Percentiles rank a stretch among this genome's conserved stretches.
phyloP scores from a whole-genome alignment of 2,329 filamentous ascomycete species.

The Blastomyces emzantsi region DNA sequence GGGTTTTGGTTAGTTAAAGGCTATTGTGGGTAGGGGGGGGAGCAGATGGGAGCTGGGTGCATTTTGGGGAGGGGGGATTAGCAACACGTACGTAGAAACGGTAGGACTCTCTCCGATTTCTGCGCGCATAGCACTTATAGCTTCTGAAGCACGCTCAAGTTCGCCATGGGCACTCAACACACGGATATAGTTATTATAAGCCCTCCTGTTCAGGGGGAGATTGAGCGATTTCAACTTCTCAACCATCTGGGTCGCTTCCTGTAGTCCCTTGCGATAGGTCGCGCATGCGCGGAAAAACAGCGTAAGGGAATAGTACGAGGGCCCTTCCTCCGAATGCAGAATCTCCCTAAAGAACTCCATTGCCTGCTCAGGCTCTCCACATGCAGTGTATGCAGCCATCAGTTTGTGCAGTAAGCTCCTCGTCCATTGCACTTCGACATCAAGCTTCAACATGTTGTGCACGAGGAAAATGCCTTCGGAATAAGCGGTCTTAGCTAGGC shows the following conservation, averaged over 20 bases:
- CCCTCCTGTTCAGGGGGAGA: conserved; percentile 61
- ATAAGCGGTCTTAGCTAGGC: conserved; percentile 55
- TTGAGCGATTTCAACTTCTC: conserved; percentile 59
- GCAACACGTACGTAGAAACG: conserved; percentile 56
- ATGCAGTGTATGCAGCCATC: conserved; percentile 74
- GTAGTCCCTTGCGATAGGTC: conserved; percentile 36
- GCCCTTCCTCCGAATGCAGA: conserved; percentile 72
- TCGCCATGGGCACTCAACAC: conserved; percentile 65
- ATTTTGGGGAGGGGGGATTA: neutral
- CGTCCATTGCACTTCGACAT: conserved; percentile 65
- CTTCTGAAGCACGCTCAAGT: conserved; percentile 56
- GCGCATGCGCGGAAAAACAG: conserved; percentile 76
- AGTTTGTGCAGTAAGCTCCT: conserved; percentile 73
- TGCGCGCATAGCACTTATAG: conserved; percentile 58
- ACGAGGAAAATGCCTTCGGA: conserved; percentile 61
- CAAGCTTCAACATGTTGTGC: conserved; percentile 92
- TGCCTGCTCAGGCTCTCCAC: conserved; percentile 56
- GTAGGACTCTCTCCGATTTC: conserved; percentile 61
- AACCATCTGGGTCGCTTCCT: conserved; percentile 46
- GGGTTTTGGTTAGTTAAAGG: neutral
- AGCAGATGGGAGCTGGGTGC: neutral
- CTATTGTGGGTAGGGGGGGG: neutral
- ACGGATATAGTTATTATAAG: conserved; percentile 70
- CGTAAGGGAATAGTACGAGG: conserved; percentile 68
- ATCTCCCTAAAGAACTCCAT: conserved; percentile 80